Evolutionary conservation across 2,329 filamentous ascomycete genomes (phyloP), one percentile per base, ranked within the genome.

Genomic region (Clarireedia hainanense): DNA sequence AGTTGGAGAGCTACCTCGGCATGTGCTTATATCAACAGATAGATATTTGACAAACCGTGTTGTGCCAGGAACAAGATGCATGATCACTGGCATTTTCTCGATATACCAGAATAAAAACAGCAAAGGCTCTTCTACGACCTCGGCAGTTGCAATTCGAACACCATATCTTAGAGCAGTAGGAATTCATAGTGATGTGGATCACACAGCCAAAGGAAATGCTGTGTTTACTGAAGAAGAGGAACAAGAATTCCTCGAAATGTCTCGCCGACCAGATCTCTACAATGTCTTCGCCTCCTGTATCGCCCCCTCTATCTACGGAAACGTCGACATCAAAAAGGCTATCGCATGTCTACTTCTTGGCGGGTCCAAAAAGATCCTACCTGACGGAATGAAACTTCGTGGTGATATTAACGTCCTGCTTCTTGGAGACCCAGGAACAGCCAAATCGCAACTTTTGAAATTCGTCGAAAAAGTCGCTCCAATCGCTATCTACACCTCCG

Each of bases 321-420:
- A 96, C 68, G 74, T 81, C 40, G 89, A 97, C 68, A 99, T 99
- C 72, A 99, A 99, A 70, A 99, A 97, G 72, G 86, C 94, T 4
- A 97, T 99, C 65, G 82, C 95, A 1, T 99, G 94, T 73, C 77
- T 99, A 5, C 77, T 99, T 2, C 84, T 97, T 70, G 94, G 94
- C 57, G 94, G 94, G 14, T 95, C 91, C 30, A 99, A 99, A 73
- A 99, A 99, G 74, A 95, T 99, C 39, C 75, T 99, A 0, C 94
- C 94, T 0, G 94, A 99, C 65, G 94, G 94, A 37, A 99, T 99
- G 91, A 95, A 89, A 68, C 80, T 99, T 7, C 85, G 94, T 80
- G 94, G 94, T 66, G 94, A 99, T 67, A 99, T 99, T 72, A 99
- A 99, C 71, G 92, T 99, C 4, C 80, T 99, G 12, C 81, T 99